A percentile compares a stretch with the other conserved stretches of the same genome.
Conservation (phyloP, 768 basidiomycete genomes). For the Boletus reticuloceps region DNA sequence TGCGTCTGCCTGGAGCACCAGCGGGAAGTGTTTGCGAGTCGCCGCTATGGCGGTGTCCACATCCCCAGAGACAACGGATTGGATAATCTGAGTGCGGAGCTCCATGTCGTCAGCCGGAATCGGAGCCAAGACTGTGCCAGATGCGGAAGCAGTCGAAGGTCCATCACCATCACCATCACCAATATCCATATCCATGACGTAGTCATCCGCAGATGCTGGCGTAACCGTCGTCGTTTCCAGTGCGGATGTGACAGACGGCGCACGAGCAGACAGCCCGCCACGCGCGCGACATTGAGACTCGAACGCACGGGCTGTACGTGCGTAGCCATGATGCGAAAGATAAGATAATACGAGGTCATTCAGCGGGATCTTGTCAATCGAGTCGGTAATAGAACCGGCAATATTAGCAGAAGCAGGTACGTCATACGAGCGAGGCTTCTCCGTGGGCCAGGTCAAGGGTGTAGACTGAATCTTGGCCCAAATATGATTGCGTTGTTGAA, state of each 20-base stretch:
- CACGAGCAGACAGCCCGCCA: slow-evolving; percentile 22
- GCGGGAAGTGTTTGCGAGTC: slow-evolving; percentile 54
- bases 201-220: slow-evolving; percentile 31
- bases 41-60: slow-evolving; percentile 65
- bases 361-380: slow-evolving; percentile 55
- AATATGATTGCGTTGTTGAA: slow-evolving; percentile 59
- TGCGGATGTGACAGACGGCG: slow-evolving; percentile 1
- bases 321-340: slow-evolving; percentile 83
- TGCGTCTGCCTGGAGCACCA: slow-evolving; percentile 62
- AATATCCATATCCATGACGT: slow-evolving; percentile 49
- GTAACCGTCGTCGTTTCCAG: background rate
- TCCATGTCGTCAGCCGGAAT: slow-evolving; percentile 54
- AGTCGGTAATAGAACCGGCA: slow-evolving; percentile 34
- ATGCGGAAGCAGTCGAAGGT: slow-evolving; percentile 6
- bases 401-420: slow-evolving; percentile 1
- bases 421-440: slow-evolving; percentile 9
- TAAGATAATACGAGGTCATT: slow-evolving; percentile 77
- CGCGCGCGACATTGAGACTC: slow-evolving; percentile 43
- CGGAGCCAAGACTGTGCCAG: slow-evolving; percentile 7
- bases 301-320: slow-evolving; percentile 66
- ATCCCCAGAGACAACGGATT: slow-evolving; percentile 65
- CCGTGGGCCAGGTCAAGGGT: slow-evolving; percentile 46
- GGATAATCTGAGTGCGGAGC: slow-evolving; percentile 66
- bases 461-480: slow-evolving; percentile 69
- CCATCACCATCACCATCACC: slow-evolving; percentile 16